These are phyloP conservation scores for Pilatotrama ljubarskyi DNA, from an alignment of 768 basidiomycete species.

Conservation along the genomic window DNA sequence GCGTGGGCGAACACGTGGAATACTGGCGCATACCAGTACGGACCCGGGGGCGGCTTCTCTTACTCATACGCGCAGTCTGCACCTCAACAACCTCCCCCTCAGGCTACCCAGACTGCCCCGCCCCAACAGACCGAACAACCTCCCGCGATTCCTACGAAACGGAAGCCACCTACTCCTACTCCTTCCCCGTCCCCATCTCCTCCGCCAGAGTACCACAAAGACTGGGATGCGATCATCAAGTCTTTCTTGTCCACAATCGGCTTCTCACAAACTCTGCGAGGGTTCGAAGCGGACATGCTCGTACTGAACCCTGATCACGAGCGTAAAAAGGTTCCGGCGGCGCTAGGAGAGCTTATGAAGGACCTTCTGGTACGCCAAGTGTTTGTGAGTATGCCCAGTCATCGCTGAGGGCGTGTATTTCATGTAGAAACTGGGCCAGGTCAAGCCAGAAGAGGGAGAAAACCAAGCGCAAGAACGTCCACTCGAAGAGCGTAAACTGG, in stretches of 20 bases:
- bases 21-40: constrained; percentile 19
- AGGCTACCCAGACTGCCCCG: neutral
- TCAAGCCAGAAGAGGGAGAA: constrained; percentile 26
- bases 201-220: constrained; percentile 47
- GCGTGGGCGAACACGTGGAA: constrained; percentile 26
- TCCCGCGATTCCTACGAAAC: neutral
- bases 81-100: neutral
- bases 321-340: constrained; percentile 51
- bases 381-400: neutral
- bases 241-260: constrained; percentile 56
- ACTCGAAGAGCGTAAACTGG: constrained; percentile 70
- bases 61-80: constrained; percentile 9
- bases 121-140: neutral
- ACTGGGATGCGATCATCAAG: constrained; percentile 63
- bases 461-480: constrained; percentile 31
- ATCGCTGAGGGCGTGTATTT: neutral
- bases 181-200: constrained; percentile 34
- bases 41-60: constrained; percentile 10
- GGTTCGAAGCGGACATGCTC: constrained; percentile 70
- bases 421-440: constrained; percentile 33
- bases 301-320: constrained; percentile 72
- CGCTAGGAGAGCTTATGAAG: constrained; percentile 51
- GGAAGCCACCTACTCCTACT: constrained; percentile 29
- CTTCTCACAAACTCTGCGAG: constrained; percentile 56
- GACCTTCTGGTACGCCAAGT: constrained; percentile 48